These are phyloP conservation scores for Rugonectria rugulosa DNA, from an alignment of 2,329 filamentous ascomycete genomes.

Conservation along the genomic window DNA sequence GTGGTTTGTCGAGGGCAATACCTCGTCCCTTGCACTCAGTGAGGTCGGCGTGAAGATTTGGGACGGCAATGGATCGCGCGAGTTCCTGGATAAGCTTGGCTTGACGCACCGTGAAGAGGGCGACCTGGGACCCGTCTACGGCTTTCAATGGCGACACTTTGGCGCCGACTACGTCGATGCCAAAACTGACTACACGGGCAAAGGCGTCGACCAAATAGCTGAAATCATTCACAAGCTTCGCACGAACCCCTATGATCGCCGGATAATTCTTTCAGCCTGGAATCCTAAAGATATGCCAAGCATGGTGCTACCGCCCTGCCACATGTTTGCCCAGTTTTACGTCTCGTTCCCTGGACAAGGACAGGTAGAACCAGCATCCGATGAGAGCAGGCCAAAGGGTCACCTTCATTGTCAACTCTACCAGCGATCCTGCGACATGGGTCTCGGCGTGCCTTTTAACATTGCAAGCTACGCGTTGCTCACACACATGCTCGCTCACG, in stretches of 20 bases:
- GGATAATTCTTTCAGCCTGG: constrained; percentile 93
- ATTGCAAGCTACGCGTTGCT: constrained; percentile 94
- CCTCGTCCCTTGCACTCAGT: constrained; percentile 78
- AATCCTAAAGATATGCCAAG: constrained; percentile 85
- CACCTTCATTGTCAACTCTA: constrained; percentile 89
- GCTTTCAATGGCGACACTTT: constrained; percentile 99
- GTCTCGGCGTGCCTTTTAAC: constrained; percentile 96
- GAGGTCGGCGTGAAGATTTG: constrained; percentile 92
- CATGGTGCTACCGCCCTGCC: constrained; percentile 94
- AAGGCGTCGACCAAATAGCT: constrained; percentile 92
- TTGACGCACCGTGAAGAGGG: constrained; percentile 83
- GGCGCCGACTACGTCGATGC: constrained; percentile 87
- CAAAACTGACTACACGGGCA: constrained; percentile 80
- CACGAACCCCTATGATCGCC: constrained; percentile 83
- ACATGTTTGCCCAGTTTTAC: constrained; percentile 98
- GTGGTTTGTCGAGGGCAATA: constrained; percentile 91
- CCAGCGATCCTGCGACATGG: constrained; percentile 96
- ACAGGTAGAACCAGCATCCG: constrained; percentile 24
- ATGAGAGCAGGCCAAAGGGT: constrained; percentile 61
- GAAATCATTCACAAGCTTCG: constrained; percentile 89
- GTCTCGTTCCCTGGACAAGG: constrained; percentile 71
- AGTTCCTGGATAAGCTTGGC: constrained; percentile 86
- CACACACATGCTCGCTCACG: constrained; percentile 93
- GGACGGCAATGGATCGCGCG: constrained; percentile 95
- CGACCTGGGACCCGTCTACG: constrained; percentile 94